These are phyloP conservation scores for Clausena lansium DNA, from an alignment of 345 rosid genomes.

Conservation along the genomic window DNA sequence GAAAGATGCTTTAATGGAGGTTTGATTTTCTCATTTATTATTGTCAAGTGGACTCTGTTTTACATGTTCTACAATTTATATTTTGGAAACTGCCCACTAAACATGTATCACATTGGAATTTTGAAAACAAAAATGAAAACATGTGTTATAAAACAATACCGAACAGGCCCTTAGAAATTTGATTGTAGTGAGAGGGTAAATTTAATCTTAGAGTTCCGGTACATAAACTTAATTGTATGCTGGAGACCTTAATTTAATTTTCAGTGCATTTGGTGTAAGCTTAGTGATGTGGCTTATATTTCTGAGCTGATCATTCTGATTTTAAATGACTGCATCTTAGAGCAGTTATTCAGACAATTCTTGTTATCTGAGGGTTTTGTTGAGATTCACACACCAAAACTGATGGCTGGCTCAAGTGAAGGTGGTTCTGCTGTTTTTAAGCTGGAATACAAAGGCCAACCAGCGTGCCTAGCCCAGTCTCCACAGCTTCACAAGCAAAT, in stretches of 20 bases:
- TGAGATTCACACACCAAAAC: slow-evolving; percentile 85
- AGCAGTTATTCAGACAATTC: slow-evolving; percentile 71
- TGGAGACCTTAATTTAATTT: neutral
- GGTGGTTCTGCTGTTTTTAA: slow-evolving; percentile 91
- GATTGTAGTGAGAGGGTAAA: neutral
- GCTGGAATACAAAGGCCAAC: slow-evolving; percentile 84
- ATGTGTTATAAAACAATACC: no score
- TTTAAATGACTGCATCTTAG: neutral
- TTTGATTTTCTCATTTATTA: no score
- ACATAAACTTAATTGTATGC: neutral
- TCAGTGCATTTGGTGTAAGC: neutral
- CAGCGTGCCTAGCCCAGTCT: slow-evolving; percentile 90
- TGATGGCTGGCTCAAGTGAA: slow-evolving; percentile 88
- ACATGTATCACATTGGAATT: no score
- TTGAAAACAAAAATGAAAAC: no score
- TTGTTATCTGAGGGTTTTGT: slow-evolving; percentile 53
- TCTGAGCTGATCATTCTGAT: neutral
- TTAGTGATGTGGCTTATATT: neutral
- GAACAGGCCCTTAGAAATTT: neutral
- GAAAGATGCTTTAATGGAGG: no score
- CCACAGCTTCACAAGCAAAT: slow-evolving; percentile 96
- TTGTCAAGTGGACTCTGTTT: no score
- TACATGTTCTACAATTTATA: no score
- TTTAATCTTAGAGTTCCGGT: neutral
- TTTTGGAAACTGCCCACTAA: no score